Evolutionary conservation across 768 basidiomycete genomes (phyloP).

Genomic region (Mycena amicta): DNA sequence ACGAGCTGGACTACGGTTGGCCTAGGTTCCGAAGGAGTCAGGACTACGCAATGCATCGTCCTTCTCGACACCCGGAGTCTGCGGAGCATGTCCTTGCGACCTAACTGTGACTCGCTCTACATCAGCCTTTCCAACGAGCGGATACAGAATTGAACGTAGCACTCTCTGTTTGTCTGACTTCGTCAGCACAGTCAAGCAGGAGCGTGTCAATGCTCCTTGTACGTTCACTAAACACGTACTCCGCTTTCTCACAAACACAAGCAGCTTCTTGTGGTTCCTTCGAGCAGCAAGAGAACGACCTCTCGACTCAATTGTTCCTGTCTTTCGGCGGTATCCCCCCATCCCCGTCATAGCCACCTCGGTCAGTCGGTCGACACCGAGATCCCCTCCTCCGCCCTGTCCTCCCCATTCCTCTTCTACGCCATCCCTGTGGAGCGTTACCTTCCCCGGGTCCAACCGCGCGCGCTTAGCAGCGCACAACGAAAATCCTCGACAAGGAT

Average conservation of each 20-base stretch:
- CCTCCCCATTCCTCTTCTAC: slow-evolving; percentile 23
- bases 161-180: slow-evolving; percentile 24
- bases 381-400: slow-evolving; percentile 15
- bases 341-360: slow-evolving; percentile 14
- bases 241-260: background rate
- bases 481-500: too few species aligned
- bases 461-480: slow-evolving; percentile 12
- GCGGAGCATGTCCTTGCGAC: too few species aligned
- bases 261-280: slow-evolving; percentile 27
- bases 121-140: too few species aligned
- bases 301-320: slow-evolving; percentile 23
- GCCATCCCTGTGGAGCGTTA: slow-evolving; percentile 22
- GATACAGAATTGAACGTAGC: too few species aligned
- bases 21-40: too few species aligned
- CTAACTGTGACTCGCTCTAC: too few species aligned
- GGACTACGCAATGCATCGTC: too few species aligned
- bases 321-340: slow-evolving; percentile 29
- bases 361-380: slow-evolving; percentile 18
- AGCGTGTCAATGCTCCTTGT: slow-evolving; percentile 20
- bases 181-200: slow-evolving; percentile 20
- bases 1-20: too few species aligned
- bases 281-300: slow-evolving; percentile 22
- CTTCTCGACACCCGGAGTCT: too few species aligned
- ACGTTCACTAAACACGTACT: background rate
- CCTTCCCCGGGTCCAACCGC: slow-evolving; percentile 18